Base-by-base conservation (phyloP, 2,329 filamentous ascomycete species). In the Neofusicoccum cordaticola region DNA sequence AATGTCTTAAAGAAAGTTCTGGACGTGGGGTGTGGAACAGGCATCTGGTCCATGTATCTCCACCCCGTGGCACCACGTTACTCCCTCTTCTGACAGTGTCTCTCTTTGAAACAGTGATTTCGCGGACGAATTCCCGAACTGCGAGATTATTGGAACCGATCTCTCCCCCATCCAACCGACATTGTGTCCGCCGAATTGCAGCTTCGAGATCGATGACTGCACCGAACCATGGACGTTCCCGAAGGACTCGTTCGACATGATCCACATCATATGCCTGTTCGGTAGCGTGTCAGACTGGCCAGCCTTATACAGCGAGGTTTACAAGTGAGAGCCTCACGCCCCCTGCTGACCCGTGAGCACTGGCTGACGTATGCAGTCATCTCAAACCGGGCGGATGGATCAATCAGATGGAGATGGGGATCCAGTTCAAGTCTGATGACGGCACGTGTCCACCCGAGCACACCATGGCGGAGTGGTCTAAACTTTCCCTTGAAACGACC, bases 141-240 rank as follows among this genome's bases (percentile, higher is more conserved):
- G 73, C 2, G 65, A 68, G 19, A 71, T 75, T 11, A 78, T 77
- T 4, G 83, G 82, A 42, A 80, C 77, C 31, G 81, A 83, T 67
- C 77, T 83, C 45, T 81, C 78, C 0, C 81, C 82, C 71, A 61
- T 75, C 78, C n/a, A 80, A 77, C 5, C 79, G 79, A 57, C 76
- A 77, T 1, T 69, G 62, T 5, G 71, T 73, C 81, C 81, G 0
- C 77, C 79, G 3, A 83, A 83, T 67, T 77, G 76, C 66, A 69
- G 72, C n/a, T 83, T 83, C 67, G 78, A 82, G 62, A 82, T 88
- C 80, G 79, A 83, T 81, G 69, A 81, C 76, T 69, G 82, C 71
- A 71, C 72, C 9, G 67, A 72, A 5, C 69, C 71, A 13, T 77
- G 75, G 75, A 65, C 69, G 1, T 72, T 71, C 58, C 70, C 66